phyloP scores from a whole-genome alignment of 805 yeast species.

The Kodamaea laetipori region DNA sequence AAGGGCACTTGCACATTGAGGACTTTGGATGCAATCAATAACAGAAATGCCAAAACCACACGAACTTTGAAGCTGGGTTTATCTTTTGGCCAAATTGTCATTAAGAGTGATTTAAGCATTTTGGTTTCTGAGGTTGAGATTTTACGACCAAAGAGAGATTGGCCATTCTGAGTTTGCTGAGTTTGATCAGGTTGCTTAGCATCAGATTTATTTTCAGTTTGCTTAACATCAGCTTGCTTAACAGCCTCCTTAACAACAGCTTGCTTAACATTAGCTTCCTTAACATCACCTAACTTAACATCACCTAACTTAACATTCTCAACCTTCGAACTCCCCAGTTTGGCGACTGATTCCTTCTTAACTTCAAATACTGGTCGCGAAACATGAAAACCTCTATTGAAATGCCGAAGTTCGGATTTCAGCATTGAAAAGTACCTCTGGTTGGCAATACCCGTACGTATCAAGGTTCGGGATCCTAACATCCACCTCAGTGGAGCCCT shows the following conservation, averaged over 20 bases:
- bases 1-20: constrained; percentile 96
- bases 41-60: constrained; percentile 71
- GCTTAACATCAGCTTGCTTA: no score
- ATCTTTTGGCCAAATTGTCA: constrained; percentile 81
- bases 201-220: no score
- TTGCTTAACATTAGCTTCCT: no score
- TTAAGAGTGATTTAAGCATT: constrained; percentile 64
- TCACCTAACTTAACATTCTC: no score
- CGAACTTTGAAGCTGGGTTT: constrained; percentile 67
- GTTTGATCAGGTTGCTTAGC: no score
- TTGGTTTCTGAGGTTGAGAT: constrained; percentile 34
- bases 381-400: not conserved
- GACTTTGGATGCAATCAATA: constrained; percentile 78
- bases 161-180: no score
- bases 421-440: not conserved
- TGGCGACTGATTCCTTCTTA: not conserved
- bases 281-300: no score
- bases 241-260: no score
- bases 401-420: constrained; percentile 2
- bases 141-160: constrained; percentile 7
- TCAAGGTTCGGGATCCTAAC: no score
- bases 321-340: no score
- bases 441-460: not conserved
- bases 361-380: not conserved
- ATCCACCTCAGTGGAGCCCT: not conserved